A percentile compares a stretch with the other conserved stretches of the same genome.
phyloP scores from a whole-genome alignment of 345 rosid species.

The Angophora floribunda region DNA sequence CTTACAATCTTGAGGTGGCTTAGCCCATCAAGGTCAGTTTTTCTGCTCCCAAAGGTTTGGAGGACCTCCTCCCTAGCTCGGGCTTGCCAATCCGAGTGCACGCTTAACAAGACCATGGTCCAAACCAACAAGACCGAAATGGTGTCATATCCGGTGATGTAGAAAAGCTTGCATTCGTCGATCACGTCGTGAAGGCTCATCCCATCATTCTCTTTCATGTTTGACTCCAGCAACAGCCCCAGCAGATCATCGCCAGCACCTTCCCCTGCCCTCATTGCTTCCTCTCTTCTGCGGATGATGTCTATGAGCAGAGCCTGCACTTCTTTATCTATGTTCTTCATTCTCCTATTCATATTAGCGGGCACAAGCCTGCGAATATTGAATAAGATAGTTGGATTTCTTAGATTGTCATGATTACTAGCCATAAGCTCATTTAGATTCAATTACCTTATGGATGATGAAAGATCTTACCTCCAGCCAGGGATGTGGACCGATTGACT shows the following conservation, averaged over 20 bases:
- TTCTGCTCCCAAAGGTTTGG: slow-evolving; percentile 25
- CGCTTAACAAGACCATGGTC: slow-evolving; percentile 48
- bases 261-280: slow-evolving; percentile 18
- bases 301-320: slow-evolving; percentile 9
- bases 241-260: slow-evolving; percentile 21
- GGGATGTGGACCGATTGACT: background rate
- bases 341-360: slow-evolving; percentile 15
- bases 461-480: background rate
- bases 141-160: slow-evolving; percentile 69
- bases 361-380: slow-evolving; percentile 25
- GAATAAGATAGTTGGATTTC: background rate
- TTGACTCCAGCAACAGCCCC: slow-evolving; percentile 32
- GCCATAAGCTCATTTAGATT: background rate
- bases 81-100: slow-evolving; percentile 54
- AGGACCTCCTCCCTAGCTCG: slow-evolving; percentile 61
- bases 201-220: slow-evolving; percentile 9
- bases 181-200: slow-evolving; percentile 44
- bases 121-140: slow-evolving; percentile 56
- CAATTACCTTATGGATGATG: background rate
- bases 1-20: slow-evolving; percentile 34
- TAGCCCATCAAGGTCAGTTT: slow-evolving; percentile 22
- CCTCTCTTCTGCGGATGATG: slow-evolving; percentile 22
- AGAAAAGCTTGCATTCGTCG: slow-evolving; percentile 65
- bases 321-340: slow-evolving; percentile 14
- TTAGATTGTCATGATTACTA: background rate